Base-by-base conservation (phyloP, 441 rosid species). In the Pelargonium fulgidum region DNA sequence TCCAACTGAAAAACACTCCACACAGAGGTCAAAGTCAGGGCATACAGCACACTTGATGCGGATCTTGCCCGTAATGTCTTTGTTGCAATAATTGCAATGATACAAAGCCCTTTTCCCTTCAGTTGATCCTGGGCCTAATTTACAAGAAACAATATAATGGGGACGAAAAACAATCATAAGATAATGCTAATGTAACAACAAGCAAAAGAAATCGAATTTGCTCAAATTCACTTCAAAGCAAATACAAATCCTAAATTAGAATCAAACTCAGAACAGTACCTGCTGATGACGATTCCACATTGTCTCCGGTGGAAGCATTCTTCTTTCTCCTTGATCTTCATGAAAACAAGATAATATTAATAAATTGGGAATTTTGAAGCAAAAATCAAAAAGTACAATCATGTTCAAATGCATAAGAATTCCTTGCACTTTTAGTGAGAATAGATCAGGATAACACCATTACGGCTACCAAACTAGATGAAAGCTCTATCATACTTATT, bases 31-130 rank as follows among this genome's bases (percentile, higher is more conserved):
- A 68, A 93, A 93, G 83, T 91, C 96, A 44, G 97, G 90, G 81
- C 97, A 93, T 13, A 79, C 65, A 36, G 89, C 97, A 82, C 97
- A 93, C 69, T 93, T 93, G 68, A 93, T 89, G 62, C 93, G 87
- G 72, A 91, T 85, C 76, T 84, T 89, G 73, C 97, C 96, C 0
- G 92, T 87, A 71, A 93, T 83, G 72, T 91, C 97, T 82, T 93
- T 93, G 82, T 91, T 87, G 85, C 99, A 93, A 70, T 93, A 93
- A 77, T 93, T 93, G 71, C 99, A 93, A 83, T 91, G 96, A 79
- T 89, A 93, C 19, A 81, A 69, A 67, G 92, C 86, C 81, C 75
- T 82, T 72, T 93, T 91, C 79, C 97, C 93, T 47, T 91, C 97
- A 68, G 83, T 67, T 0, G 82, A 48, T 75, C 95, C 95, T 83